These are phyloP conservation scores for Phylloporus sp. DNA, from an alignment of 768 basidiomycete species.

Conservation along the genomic window DNA sequence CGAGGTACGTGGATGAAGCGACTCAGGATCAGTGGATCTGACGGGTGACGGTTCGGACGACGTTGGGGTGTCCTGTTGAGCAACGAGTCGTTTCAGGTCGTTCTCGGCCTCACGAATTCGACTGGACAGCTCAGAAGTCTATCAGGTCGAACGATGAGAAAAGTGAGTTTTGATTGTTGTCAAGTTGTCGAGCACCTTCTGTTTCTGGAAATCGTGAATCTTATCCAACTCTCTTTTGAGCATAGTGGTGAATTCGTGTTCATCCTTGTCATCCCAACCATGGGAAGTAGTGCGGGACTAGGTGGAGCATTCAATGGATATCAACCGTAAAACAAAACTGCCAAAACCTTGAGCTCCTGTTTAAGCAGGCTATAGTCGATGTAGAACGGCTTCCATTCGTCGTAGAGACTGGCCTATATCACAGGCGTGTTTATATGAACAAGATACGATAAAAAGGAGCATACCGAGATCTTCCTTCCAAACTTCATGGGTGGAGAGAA, in stretches of 20 bases:
- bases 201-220: constrained; percentile 88
- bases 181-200: constrained; percentile 57
- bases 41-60: constrained; percentile 23
- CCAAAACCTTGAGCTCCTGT: constrained; percentile 76
- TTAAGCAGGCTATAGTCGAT: constrained; percentile 88
- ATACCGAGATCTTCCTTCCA: constrained; percentile 69
- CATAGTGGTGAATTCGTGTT: constrained; percentile 73
- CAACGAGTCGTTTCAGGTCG: constrained; percentile 75
- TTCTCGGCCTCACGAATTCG: constrained; percentile 82
- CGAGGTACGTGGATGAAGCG: constrained; percentile 44
- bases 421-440: neutral
- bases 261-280: constrained; percentile 74
- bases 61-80: constrained; percentile 39
- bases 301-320: neutral
- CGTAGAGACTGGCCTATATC: constrained; percentile 72
- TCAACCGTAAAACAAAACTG: neutral
- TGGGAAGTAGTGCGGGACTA: constrained; percentile 51
- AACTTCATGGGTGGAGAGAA: constrained; percentile 60
- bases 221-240: constrained; percentile 89
- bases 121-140: constrained; percentile 79
- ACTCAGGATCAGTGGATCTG: constrained; percentile 47
- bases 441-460: constrained; percentile 14
- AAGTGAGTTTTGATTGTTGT: neutral
- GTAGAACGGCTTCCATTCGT: constrained; percentile 89
- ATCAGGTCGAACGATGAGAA: neutral